Evolutionary conservation across 805 yeast genomes (phyloP).

Genomic region (Starmerella powellii): DNA sequence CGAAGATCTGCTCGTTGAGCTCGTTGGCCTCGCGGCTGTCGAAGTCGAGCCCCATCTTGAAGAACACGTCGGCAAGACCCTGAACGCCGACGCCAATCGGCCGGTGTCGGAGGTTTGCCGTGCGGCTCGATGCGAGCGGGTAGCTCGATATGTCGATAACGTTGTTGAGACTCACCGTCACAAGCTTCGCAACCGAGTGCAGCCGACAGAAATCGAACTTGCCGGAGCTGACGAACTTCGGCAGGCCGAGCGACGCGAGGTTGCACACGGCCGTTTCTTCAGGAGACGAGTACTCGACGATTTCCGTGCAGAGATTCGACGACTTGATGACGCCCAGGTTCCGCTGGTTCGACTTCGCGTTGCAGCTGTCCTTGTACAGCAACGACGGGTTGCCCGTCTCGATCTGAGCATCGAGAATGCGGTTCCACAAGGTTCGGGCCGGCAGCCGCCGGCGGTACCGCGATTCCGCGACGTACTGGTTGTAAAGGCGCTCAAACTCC

Average conservation of each 20-base stretch:
- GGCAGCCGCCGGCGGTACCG: conserved; percentile 45
- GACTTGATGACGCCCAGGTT: conserved; percentile 84
- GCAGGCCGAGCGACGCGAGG: conserved; percentile 81
- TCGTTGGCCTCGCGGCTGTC: conserved; percentile 62
- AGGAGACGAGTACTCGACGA: conserved; percentile 74
- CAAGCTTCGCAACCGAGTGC: conserved; percentile 60
- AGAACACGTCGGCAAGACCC: conserved; percentile 81
- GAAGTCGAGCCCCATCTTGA: conserved; percentile 62
- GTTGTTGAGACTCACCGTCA: conserved; percentile 61
- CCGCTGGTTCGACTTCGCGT: conserved; percentile 71
- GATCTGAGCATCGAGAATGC: conserved; percentile 76
- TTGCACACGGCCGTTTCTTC: conserved; percentile 91
- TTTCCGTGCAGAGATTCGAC: conserved; percentile 84
- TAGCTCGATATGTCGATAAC: conserved; percentile 73
- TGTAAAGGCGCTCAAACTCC: conserved; percentile 58
- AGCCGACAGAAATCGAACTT: conserved; percentile 56
- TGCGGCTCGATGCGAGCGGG: conserved; percentile 60
- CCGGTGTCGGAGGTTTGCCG: conserved; percentile 63
- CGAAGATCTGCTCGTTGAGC: conserved; percentile 72
- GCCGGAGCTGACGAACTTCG: conserved; percentile 49
- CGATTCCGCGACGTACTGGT: conserved; percentile 55
- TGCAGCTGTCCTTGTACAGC: conserved; percentile 91
- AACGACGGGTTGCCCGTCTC: conserved; percentile 93
- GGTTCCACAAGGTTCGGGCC: conserved; percentile 80
- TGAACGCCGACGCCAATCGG: conserved; percentile 93